Percentiles rank a stretch among this genome's conserved stretches.
Conservation (phyloP, 306 rosid genomes). For the Sicyos edulis region DNA sequence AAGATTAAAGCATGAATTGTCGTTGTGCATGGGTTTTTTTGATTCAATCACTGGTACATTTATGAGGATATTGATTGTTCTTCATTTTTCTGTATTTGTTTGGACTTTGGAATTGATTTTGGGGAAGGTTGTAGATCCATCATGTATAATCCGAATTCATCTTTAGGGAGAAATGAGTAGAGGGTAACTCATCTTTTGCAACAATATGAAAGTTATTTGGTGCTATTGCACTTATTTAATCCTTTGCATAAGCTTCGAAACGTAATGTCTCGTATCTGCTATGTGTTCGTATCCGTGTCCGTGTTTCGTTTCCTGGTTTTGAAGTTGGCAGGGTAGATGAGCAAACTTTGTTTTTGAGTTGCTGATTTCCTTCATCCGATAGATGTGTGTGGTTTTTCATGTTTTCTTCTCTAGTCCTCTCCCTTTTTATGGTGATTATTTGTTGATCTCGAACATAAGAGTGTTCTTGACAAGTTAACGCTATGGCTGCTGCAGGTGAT, state of each 20-base stretch:
- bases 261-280: no score
- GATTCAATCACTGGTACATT: no score
- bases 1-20: background rate
- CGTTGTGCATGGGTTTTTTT: background rate
- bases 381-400: background rate
- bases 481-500: conserved; percentile 9
- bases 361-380: no score
- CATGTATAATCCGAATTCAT: background rate
- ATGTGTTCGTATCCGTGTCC: no score
- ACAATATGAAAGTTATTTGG: background rate
- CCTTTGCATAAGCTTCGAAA: no score
- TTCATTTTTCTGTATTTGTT: background rate
- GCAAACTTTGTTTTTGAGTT: no score
- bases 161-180: background rate
- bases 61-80: background rate
- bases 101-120: background rate
- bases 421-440: background rate
- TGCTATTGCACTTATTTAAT: background rate
- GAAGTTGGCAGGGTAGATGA: no score
- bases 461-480: conserved; percentile 1
- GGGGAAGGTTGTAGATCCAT: background rate
- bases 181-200: background rate
- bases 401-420: background rate
- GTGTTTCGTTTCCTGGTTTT: no score
- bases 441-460: background rate